These are phyloP conservation scores for Neofusicoccum parvum DNA, from an alignment of 2,329 filamentous ascomycete genomes.

Conservation along the genomic window DNA sequence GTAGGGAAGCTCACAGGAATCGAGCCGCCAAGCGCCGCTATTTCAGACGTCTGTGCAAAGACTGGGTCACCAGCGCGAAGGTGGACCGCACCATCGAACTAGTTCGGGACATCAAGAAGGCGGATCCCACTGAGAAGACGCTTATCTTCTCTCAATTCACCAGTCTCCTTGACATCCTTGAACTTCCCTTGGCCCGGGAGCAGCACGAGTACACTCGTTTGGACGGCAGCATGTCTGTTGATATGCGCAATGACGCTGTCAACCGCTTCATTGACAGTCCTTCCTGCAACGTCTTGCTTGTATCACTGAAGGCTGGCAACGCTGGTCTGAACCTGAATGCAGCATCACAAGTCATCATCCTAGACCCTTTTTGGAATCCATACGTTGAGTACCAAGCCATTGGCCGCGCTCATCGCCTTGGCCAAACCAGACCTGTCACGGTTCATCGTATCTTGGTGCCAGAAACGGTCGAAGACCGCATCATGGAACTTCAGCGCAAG, in stretches of 20 bases:
- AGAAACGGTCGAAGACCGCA: slow-evolving; percentile 84
- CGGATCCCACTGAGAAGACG: slow-evolving; percentile 67
- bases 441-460: slow-evolving; percentile 79
- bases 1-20: slow-evolving; percentile 67
- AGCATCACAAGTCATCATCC: slow-evolving; percentile 83
- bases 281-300: slow-evolving; percentile 68
- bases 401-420: slow-evolving; percentile 85
- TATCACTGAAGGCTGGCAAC: slow-evolving; percentile 80
- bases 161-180: slow-evolving; percentile 73
- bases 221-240: slow-evolving; percentile 73
- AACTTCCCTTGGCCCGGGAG: slow-evolving; percentile 67
- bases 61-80: slow-evolving; percentile 76
- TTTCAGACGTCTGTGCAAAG: slow-evolving; percentile 65
- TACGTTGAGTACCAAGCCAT: slow-evolving; percentile 92
- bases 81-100: slow-evolving; percentile 70
- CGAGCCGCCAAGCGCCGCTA: slow-evolving; percentile 68
- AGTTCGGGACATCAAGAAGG: slow-evolving; percentile 53
- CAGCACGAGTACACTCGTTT: slow-evolving; percentile 67
- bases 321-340: slow-evolving; percentile 83
- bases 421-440: slow-evolving; percentile 71
- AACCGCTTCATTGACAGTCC: slow-evolving; percentile 66
- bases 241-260: slow-evolving; percentile 67
- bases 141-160: slow-evolving; percentile 85
- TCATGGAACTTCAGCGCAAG: slow-evolving; percentile 74
- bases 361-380: slow-evolving; percentile 94